These are phyloP conservation scores for Penicillium chermesinum DNA, from an alignment of 495 filamentous ascomycete genomes.

Conservation along the genomic window DNA sequence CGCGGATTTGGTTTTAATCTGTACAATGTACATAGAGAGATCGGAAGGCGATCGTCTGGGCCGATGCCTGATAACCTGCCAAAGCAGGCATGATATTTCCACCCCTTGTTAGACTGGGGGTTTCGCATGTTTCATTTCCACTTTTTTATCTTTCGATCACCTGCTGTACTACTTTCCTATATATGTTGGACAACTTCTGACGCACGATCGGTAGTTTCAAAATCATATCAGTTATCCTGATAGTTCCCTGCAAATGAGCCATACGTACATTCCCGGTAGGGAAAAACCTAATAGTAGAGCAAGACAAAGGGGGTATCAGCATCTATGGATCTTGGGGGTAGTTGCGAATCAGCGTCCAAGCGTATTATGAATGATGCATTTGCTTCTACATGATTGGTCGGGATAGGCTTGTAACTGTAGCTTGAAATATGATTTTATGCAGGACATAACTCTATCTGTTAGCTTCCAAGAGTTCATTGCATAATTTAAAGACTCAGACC, in stretches of 20 bases:
- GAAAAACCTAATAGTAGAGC: slow-evolving; percentile 2
- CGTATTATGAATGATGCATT: not conserved
- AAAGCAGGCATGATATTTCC: slow-evolving; percentile 34
- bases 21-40: slow-evolving; percentile 48
- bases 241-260: not conserved
- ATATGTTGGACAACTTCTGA: slow-evolving; percentile 18
- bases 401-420: too few species aligned
- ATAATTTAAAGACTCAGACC: too few species aligned
- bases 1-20: slow-evolving; percentile 22
- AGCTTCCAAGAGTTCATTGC: too few species aligned
- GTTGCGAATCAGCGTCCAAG: not conserved
- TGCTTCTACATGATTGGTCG: not conserved
- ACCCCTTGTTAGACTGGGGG: slow-evolving; percentile 36
- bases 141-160: slow-evolving; percentile 14
- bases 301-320: too few species aligned
- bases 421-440: too few species aligned
- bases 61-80: slow-evolving; percentile 29
- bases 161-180: slow-evolving; percentile 37
- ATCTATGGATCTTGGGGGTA: too few species aligned
- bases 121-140: slow-evolving; percentile 31
- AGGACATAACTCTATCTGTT: too few species aligned
- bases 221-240: slow-evolving; percentile 14
- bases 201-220: slow-evolving; percentile 23
- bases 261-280: not conserved
- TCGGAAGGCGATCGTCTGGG: slow-evolving; percentile 31